Evolutionary conservation across 805 yeast genomes (phyloP).

Genomic region (Wickerhamiella allomyrinae): DNA sequence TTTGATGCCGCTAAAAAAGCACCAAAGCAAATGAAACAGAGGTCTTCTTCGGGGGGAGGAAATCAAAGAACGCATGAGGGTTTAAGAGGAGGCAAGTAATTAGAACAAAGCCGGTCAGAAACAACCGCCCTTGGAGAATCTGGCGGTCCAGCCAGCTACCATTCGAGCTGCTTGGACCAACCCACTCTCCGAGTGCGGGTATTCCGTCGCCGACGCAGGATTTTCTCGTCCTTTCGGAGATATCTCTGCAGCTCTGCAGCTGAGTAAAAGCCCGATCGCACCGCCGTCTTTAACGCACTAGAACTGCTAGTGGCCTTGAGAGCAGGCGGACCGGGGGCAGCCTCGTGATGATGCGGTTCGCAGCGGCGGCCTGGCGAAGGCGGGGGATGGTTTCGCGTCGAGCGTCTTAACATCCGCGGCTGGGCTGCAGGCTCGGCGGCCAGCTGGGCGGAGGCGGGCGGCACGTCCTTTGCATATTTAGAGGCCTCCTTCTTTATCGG

Average conservation of each 20-base stretch:
- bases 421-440: background rate
- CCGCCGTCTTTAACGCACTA: background rate
- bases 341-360: slow-evolving; percentile 8
- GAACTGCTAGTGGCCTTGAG: slow-evolving; percentile 1
- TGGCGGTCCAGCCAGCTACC: too few relatives aligned
- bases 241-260: slow-evolving; percentile 5
- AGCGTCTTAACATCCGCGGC: background rate
- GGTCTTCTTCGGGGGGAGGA: too few relatives aligned
- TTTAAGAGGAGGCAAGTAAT: too few relatives aligned
- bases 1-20: too few relatives aligned
- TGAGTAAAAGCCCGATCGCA: slow-evolving; percentile 8
- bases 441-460: background rate
- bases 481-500: background rate
- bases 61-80: too few relatives aligned
- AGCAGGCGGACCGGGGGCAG: slow-evolving; percentile 3
- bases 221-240: background rate
- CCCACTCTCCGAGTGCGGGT: background rate
- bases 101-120: too few relatives aligned
- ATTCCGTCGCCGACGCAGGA: background rate
- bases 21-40: too few relatives aligned
- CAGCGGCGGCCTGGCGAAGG: slow-evolving; percentile 20
- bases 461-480: background rate
- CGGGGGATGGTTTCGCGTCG: slow-evolving; percentile 1
- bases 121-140: too few relatives aligned
- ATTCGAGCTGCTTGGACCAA: slow-evolving; percentile 7